Evolutionary conservation across 108 stramenopile species (phyloP), one percentile per base, ranked within the genome.

Genomic region (Nitzschia inconspicua): DNA sequence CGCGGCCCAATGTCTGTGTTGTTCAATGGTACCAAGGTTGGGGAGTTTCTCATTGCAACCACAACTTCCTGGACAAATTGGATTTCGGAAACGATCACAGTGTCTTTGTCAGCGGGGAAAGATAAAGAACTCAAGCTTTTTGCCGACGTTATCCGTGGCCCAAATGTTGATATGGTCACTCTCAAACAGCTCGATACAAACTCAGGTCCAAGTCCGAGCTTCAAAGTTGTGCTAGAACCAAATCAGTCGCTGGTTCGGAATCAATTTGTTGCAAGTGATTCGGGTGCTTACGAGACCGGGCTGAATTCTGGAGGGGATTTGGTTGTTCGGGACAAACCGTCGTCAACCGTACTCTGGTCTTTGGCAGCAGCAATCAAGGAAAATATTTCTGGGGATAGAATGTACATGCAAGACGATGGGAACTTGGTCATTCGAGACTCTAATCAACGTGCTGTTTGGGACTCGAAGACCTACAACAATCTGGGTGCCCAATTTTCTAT

Each of bases 1-100:
- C 60, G 68, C 16, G 50, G 70, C 24, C 70, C 70, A 20, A 49
- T 62, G 40, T 48, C 51, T 47, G 20, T 72, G n/a, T 31, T 54
- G 24, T 39, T 72, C 3, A 44, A 72, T 30, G 57, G 57, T 27
- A 51, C 4, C 13, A 42, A 55, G 56, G 25, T 19, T 19, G 63
- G 39, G n/a, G 43, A 4, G 27, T 53, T 63, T 53, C 37, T 31
- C 6, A 52, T 63, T 23, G 23, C 27, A 7, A 50, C 14, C 9
- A 48, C 50, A 30, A 19, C 24, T 20, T 11, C 28, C 16, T 63
- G 63, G 63, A 42, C 39, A n/a, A 52, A 28, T 14, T 63, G 63
- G 63, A 14, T 42, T 20, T 26, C 24, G 8, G 63, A 63, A 43
- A 53, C 63, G 9, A 29, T 63, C 63, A 42, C n/a, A 30, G 40